phyloP scores from a whole-genome alignment of 176 grass and related monocot genomes.

The Zoysia pacifica region DNA sequence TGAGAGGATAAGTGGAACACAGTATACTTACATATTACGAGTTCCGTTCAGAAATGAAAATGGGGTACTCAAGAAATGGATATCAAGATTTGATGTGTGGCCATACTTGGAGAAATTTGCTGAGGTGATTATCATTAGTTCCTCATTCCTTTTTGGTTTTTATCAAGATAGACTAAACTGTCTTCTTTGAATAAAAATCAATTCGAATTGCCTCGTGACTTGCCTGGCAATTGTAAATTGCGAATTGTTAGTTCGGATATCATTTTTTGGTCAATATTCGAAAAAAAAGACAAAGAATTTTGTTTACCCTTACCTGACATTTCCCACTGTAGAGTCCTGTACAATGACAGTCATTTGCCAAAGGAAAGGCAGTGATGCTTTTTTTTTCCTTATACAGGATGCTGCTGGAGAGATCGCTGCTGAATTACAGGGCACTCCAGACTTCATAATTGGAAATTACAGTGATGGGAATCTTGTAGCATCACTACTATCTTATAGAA shows the following conservation, averaged over 20 bases:
- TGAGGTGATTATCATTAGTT: slow-evolving; percentile 56
- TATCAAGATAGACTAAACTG: background rate
- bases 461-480: slow-evolving; percentile 99
- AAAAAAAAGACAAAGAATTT: background rate
- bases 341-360: background rate
- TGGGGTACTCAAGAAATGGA: slow-evolving; percentile 85
- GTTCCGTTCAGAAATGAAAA: slow-evolving; percentile 84
- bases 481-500: slow-evolving; percentile 80
- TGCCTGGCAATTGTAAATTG: slow-evolving; percentile 16
- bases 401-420: slow-evolving; percentile 84
- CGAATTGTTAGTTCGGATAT: slow-evolving; percentile 15
- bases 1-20: slow-evolving; percentile 86
- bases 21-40: slow-evolving; percentile 73
- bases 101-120: slow-evolving; percentile 85
- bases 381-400: slow-evolving; percentile 59
- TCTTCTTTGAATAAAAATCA: slow-evolving; percentile 11
- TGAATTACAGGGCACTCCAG: slow-evolving; percentile 81
- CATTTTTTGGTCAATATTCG: background rate
- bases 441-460: slow-evolving; percentile 97
- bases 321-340: background rate
- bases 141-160: background rate
- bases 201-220: background rate
- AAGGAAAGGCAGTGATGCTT: background rate
- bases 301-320: slow-evolving; percentile 20
- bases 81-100: slow-evolving; percentile 97